Percentiles rank a stretch among this genome's conserved stretches.
Evolutionary conservation across 2,329 filamentous ascomycete genomes (phyloP).

Genomic region (Alternaria sp.): DNA sequence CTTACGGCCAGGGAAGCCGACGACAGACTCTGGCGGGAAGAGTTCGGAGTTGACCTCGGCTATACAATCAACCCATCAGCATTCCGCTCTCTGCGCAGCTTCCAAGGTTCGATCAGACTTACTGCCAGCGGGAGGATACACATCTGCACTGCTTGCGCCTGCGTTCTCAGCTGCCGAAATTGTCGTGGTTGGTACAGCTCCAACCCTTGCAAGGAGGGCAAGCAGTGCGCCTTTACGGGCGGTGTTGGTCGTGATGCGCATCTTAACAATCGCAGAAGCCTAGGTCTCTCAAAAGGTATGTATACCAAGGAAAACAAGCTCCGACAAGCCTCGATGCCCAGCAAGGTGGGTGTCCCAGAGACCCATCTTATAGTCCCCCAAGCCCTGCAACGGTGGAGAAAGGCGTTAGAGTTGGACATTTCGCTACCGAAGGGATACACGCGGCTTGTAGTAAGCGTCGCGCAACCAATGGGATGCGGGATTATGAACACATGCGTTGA

Average conservation of each 20-base stretch:
- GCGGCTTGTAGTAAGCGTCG: conserved; percentile 2
- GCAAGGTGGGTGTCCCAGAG: conserved; percentile 4
- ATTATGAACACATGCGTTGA: neutral
- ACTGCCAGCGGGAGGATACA: conserved; percentile 35
- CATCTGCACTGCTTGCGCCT: conserved; percentile 23
- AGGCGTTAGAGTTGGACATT: neutral
- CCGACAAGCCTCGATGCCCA: conserved; percentile 28
- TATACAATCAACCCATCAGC: conserved; percentile 13
- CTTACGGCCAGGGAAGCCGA: conserved; percentile 34
- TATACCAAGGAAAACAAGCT: conserved; percentile 14
- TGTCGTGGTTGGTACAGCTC: conserved; percentile 22
- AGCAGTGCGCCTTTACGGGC: conserved; percentile 15
- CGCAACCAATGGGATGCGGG: neutral
- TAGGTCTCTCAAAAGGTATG: neutral
- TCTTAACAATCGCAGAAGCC: conserved; percentile 2
- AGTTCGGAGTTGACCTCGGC: conserved; percentile 29
- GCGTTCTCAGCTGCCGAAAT: conserved; percentile 22
- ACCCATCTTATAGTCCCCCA: conserved; percentile 17
- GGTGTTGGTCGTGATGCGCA: conserved; percentile 7
- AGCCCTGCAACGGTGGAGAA: neutral
- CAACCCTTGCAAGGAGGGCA: conserved; percentile 11
- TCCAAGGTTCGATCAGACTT: conserved; percentile 5
- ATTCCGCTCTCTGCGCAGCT: neutral
- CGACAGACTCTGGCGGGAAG: conserved; percentile 35
- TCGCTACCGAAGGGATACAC: neutral